phyloP scores from a whole-genome alignment of 768 basidiomycete species.

The Steccherinum ochraceum region DNA sequence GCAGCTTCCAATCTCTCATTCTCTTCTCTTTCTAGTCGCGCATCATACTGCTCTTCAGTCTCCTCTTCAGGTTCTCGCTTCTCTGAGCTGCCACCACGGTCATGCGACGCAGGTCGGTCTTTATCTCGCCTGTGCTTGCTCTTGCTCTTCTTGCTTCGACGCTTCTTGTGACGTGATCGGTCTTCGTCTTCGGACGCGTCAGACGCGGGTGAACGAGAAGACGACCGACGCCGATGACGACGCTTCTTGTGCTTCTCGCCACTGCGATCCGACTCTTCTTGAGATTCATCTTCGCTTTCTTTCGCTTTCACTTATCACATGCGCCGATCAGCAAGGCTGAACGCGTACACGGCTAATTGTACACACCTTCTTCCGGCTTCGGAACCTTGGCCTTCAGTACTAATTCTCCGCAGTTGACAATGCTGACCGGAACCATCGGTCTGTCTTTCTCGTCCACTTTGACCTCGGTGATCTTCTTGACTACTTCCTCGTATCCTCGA shows the following conservation, averaged over 20 bases:
- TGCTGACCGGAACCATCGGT: constrained; percentile 58
- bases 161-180: constrained; percentile 21
- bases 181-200: constrained; percentile 13
- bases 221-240: constrained; percentile 13
- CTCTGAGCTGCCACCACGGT: constrained; percentile 1
- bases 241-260: constrained; percentile 4
- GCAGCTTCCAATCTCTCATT: constrained; percentile 46
- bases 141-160: constrained; percentile 19
- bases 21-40: constrained; percentile 61
- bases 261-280: not conserved
- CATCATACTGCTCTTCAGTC: constrained; percentile 71
- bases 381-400: constrained; percentile 47
- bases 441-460: constrained; percentile 72
- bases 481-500: constrained; percentile 54
- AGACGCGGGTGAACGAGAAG: constrained; percentile 5
- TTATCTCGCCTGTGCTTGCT: constrained; percentile 10
- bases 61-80: constrained; percentile 30
- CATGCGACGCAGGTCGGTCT: constrained; percentile 6
- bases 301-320: constrained; percentile 3
- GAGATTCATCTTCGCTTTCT: constrained; percentile 6
- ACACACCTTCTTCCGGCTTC: constrained; percentile 15
- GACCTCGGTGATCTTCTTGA: constrained; percentile 53
- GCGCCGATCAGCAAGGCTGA: constrained; percentile 6
- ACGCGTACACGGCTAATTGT: not conserved
- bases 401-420: constrained; percentile 81